A percentile compares a stretch with the other conserved stretches of the same genome.
These are phyloP conservation scores for Boletus sensibilis DNA, from an alignment of 768 basidiomycete genomes.

Conservation along the genomic window DNA sequence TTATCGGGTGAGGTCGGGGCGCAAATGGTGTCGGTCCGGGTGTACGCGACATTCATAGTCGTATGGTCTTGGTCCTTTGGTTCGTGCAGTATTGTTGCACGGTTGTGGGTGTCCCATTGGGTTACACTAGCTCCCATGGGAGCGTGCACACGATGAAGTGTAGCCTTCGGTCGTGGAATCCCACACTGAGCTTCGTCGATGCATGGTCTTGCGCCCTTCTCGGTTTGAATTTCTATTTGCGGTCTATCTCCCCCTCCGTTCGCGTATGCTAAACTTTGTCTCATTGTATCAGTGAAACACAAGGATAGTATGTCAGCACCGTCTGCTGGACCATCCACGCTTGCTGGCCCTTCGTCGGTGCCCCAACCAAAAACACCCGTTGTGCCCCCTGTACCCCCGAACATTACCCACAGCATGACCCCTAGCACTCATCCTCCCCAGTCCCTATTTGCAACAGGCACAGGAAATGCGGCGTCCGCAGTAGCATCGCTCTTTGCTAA, in stretches of 20 bases:
- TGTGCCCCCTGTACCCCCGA: constrained; percentile 8
- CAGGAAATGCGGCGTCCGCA: constrained; percentile 14
- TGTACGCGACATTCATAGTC: background rate
- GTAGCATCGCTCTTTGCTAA: constrained; percentile 19
- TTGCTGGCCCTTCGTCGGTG: constrained; percentile 6
- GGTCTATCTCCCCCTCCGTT: background rate
- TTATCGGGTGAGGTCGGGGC: background rate
- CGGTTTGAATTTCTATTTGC: background rate
- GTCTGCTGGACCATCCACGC: constrained; percentile 15
- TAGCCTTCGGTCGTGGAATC: background rate
- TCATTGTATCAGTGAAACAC: constrained; percentile 18
- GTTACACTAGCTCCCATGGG: background rate
- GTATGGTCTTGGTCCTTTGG: background rate
- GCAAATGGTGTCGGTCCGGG: background rate
- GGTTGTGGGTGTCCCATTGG: background rate
- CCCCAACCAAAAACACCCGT: constrained; percentile 23
- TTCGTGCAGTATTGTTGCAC: too few species aligned
- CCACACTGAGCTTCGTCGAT: background rate
- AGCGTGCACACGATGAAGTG: background rate
- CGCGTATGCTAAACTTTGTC: constrained; percentile 6
- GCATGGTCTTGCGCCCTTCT: background rate
- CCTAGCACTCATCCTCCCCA: constrained; percentile 34
- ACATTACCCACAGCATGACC: constrained; percentile 29
- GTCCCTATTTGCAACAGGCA: constrained; percentile 23
- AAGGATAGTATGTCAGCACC: constrained; percentile 17